Evolutionary conservation across 306 rosid species (phyloP).

Genomic region (Sophora flavescens): DNA sequence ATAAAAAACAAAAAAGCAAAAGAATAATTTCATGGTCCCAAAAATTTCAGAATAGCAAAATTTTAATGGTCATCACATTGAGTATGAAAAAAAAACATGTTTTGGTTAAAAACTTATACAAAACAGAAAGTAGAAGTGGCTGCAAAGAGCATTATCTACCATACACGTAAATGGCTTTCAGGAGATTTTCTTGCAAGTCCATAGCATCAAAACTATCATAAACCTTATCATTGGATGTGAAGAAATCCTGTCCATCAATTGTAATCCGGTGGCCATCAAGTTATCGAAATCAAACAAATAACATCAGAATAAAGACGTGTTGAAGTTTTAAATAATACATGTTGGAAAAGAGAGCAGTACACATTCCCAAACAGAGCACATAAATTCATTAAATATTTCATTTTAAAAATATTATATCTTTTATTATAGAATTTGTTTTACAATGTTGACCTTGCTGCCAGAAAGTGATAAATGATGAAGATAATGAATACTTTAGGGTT

Average conservation of each 20-base stretch:
- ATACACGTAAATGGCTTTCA: constrained; percentile 86
- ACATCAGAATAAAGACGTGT: constrained; percentile 39
- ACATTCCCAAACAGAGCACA: no score
- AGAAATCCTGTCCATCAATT: constrained; percentile 74
- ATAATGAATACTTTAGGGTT: no score
- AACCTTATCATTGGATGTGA: constrained; percentile 80
- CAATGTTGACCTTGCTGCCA: no score
- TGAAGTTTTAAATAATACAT: no score
- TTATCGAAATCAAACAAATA: constrained; percentile 38
- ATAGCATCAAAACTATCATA: constrained; percentile 76
- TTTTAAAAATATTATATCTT: no score
- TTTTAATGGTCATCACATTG: not conserved
- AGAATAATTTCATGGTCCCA: not conserved
- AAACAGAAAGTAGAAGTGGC: not conserved
- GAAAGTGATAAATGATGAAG: no score
- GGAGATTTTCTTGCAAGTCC: constrained; percentile 84
- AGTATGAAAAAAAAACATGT: not conserved
- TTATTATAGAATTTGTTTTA: no score
- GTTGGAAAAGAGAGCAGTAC: no score
- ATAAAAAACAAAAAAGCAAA: not conserved
- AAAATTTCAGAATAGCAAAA: not conserved
- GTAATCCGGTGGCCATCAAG: constrained; percentile 56
- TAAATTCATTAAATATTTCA: no score
- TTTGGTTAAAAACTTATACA: not conserved
- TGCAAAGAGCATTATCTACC: constrained; percentile 48